Base-by-base conservation (phyloP, 1,139 yeast species). In the Geotrichum europaeum region DNA sequence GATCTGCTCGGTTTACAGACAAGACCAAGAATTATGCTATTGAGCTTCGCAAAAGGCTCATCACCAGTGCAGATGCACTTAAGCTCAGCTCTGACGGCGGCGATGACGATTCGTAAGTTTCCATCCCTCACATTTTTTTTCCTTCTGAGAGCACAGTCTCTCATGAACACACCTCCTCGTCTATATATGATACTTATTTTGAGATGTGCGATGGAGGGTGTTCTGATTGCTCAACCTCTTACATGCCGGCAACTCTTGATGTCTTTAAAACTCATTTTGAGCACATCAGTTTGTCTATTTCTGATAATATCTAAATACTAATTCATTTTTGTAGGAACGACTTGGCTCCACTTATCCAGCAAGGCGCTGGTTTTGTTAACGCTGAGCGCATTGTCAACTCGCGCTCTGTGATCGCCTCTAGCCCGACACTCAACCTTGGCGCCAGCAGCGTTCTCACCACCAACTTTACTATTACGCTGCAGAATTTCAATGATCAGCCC, bases 351-450 rank as follows among this genome's bases (percentile, higher is more conserved):
- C 56, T 65, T 2, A 62, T 54, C 56, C 68, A 66, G 49, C 68
- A 65, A 56, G 69, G 69, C 50, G 63, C 66, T 15, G 69, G 69
- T 49, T 73, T 76, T 18, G 71, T 75, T 56, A 67, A 74, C 61
- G 77, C 76, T 20, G 73, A 72, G 47, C 72, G 72, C 20, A 67
- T 75, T 66, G 70, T 75, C 64, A 73, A 75, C 65, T 74, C 71
- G 63, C 72, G 75, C 63, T 73, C 77, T 12, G 51, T 49, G 12
- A 34, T 66, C 24, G 45, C 62, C 6, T 61, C 68, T 10, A 60
- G 53, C 18, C 58, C 66, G 12, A 10, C 59, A 43, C 51, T 57
- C 57, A 55, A 65, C 62, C 54, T 68, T 60, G 61, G 61, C 12
- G 30, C 57, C 18, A 55, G 55, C 12, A 49, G 61, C 61, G 15